phyloP scores from a whole-genome alignment of 306 rosid species.

The Biancaea sappan region DNA sequence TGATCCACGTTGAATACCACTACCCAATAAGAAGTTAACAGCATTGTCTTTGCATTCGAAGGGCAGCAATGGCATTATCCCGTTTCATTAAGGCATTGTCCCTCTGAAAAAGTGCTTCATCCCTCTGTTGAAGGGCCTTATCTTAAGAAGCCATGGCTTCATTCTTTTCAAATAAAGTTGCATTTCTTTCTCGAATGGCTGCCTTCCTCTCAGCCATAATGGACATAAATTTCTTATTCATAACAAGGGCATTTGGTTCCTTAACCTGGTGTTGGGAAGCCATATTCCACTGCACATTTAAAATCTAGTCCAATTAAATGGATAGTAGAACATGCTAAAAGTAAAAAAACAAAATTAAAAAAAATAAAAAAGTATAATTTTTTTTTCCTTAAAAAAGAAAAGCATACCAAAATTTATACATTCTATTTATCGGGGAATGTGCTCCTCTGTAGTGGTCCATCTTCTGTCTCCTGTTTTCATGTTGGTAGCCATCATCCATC shows the following conservation, averaged over 20 bases:
- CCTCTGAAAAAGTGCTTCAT: conserved; percentile 60
- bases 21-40: conserved; percentile 49
- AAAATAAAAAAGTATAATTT: too few species aligned
- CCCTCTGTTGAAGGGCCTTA: conserved; percentile 66
- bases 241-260: conserved; percentile 77
- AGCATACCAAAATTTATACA: conserved; percentile 6
- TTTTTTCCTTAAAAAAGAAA: too few species aligned
- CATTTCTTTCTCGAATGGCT: conserved; percentile 61
- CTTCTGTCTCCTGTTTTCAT: conserved; percentile 63
- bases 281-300: conserved; percentile 67
- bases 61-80: conserved; percentile 72
- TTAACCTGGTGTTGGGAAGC: conserved; percentile 60
- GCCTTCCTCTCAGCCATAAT: conserved; percentile 70
- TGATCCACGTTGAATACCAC: too few species aligned
- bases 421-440: conserved; percentile 48
- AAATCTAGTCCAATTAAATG: conserved; percentile 33
- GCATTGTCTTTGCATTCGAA: conserved; percentile 49
- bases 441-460: conserved; percentile 59
- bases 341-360: background rate
- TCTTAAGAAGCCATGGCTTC: conserved; percentile 67
- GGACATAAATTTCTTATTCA: conserved; percentile 80
- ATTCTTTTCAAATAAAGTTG: conserved; percentile 63
- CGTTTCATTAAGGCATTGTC: conserved; percentile 68
- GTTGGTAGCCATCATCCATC: conserved; percentile 68
- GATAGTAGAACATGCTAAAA: conserved; percentile 5